phyloP scores from a whole-genome alignment of 768 basidiomycete species.

The Mrakia gelida region DNA sequence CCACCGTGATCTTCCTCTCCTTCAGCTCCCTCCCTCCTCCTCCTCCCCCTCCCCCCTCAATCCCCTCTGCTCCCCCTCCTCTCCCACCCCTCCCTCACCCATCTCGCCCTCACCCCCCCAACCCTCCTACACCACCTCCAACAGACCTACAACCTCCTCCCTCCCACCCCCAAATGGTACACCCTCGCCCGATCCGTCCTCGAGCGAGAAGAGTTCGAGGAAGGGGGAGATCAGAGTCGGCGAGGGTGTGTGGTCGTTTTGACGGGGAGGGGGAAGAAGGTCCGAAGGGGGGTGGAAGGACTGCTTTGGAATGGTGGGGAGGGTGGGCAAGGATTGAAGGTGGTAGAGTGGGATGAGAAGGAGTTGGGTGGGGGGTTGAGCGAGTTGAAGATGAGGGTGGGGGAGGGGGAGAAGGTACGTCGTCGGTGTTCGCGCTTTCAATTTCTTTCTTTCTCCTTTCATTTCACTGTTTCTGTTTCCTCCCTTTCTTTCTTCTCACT shows the following conservation, averaged over 20 bases:
- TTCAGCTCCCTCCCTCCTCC: constrained; percentile 56
- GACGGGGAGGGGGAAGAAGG: constrained; percentile 49
- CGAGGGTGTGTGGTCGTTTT: constrained; percentile 51
- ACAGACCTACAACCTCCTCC: constrained; percentile 63
- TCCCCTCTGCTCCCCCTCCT: constrained; percentile 57
- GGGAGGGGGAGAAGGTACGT: constrained; percentile 2
- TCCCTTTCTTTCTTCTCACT: not conserved
- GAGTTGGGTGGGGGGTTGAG: not conserved
- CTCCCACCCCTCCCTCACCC: constrained; percentile 57
- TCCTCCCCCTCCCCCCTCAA: constrained; percentile 55
- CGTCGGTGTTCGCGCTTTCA: not conserved
- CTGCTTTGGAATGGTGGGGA: constrained; percentile 46
- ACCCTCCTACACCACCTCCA: constrained; percentile 65
- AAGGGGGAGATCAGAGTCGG: constrained; percentile 57
- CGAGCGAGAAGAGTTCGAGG: constrained; percentile 49
- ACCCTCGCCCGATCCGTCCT: constrained; percentile 66
- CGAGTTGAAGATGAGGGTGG: not conserved
- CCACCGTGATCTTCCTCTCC: too few relatives aligned
- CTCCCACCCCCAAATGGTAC: constrained; percentile 73
- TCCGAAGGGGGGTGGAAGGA: constrained; percentile 59
- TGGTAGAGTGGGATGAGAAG: constrained; percentile 33
- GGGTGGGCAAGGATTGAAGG: constrained; percentile 46
- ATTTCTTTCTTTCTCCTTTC: not conserved
- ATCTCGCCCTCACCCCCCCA: constrained; percentile 66
- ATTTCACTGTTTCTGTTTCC: not conserved